Percentiles rank a stretch among this genome's conserved stretches.
phyloP scores from a whole-genome alignment of 306 rosid genomes.

The Quercus bicolor region DNA sequence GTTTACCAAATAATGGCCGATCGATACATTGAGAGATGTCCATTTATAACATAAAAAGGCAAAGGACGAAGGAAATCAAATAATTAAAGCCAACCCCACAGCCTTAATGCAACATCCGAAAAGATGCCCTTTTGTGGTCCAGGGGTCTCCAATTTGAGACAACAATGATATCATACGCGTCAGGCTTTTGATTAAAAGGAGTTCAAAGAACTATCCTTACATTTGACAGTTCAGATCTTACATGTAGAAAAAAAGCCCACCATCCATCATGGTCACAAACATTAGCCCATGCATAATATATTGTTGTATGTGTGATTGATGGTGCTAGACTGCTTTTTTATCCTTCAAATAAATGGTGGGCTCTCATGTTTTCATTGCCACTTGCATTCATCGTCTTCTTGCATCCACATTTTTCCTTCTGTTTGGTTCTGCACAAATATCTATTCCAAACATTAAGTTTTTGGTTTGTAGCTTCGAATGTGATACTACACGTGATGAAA shows the following conservation, averaged over 20 bases:
- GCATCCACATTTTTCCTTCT: conserved; percentile 37
- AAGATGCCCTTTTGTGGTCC: conserved; percentile 73
- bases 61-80: conserved; percentile 26
- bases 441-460: conserved; percentile 4
- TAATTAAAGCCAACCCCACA: conserved; percentile 40
- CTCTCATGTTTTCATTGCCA: conserved; percentile 37
- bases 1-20: background rate
- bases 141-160: conserved; percentile 41
- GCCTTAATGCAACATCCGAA: conserved; percentile 48
- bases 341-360: conserved; percentile 32
- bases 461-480: conserved; percentile 10
- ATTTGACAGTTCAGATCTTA: conserved; percentile 44
- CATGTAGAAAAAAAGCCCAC: conserved; percentile 34
- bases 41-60: background rate
- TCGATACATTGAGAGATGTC: background rate
- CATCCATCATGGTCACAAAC: conserved; percentile 37
- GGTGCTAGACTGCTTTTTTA: conserved; percentile 22
- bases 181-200: conserved; percentile 53
- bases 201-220: conserved; percentile 46
- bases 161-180: conserved; percentile 57
- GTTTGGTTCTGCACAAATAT: conserved; percentile 29
- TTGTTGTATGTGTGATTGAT: conserved; percentile 21
- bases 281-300: conserved; percentile 28
- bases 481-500: conserved; percentile 12
- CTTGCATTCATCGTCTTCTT: conserved; percentile 27